Evolutionary conservation across 2,329 filamentous ascomycete species (phyloP), one percentile per base, ranked within the genome.

Genomic region (Pseudonectria foliicola): DNA sequence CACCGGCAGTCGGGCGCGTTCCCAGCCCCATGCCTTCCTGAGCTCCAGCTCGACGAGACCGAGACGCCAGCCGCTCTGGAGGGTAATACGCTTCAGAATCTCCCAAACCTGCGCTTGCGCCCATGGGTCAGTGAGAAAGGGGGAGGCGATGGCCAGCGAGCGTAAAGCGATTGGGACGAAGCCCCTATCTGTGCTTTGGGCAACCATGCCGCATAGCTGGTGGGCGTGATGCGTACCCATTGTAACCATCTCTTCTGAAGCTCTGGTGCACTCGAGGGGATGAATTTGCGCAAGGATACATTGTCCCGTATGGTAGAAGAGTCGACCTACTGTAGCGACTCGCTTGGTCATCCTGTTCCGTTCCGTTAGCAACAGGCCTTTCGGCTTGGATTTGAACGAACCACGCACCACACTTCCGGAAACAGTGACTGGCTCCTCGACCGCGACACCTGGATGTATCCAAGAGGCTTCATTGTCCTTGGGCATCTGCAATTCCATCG

Each of bases 231-330:
- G 75, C 31, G 81, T 68, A 48, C 84, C 80, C 52, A 84, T 71
- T 4, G 73, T 68, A 30, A 73, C 75, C 75, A 90, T 85, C 40
- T 87, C 81, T 4, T 76, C 67, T 3, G 71, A 69, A 13, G 67
- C 66, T 25, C 76, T 70, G 7, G 71, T 64, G 10, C 74, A 67
- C 25, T 80, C 70, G 33, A 82, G 58, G 0, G 89, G 89, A 55
- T 95, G 82, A 14, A 80, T 80, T 47, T 90, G 85, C 4, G 84
- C 77, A 5, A 95, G 72, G 24, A 95, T 64, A 44, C 85, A 82
- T 62, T 90, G 82, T 14, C 85, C 80, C 0, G 85, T 92, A 55
- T 95, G 89, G 55, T 93, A 95, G 57, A 95, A 88, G 7, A 95
- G 69, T 30, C 86, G 77, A 4, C 85, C 86, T 16, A 94, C 75